These are phyloP conservation scores for Simplicillium sp. DNA, from an alignment of 2,329 filamentous ascomycete species.

Conservation along the genomic window DNA sequence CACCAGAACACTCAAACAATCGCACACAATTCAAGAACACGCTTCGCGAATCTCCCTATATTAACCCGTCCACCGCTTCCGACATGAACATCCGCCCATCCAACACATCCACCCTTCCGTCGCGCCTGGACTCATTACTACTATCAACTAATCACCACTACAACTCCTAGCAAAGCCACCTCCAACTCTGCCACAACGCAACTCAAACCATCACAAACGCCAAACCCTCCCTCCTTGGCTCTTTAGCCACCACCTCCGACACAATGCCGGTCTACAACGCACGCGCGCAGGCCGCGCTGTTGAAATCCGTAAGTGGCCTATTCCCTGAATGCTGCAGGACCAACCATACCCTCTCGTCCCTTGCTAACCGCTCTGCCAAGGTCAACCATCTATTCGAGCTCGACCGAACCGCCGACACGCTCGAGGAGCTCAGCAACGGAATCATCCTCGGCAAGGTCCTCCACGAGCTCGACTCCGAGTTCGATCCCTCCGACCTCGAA, in stretches of 20 bases:
- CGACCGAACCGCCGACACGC: conserved; percentile 34
- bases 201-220: too few relatives aligned
- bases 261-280: conserved; percentile 28
- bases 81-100: neutral
- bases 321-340: conserved; percentile 1
- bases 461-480: conserved; percentile 47
- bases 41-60: too few relatives aligned
- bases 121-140: neutral
- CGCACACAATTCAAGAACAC: too few relatives aligned
- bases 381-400: conserved; percentile 32
- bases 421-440: conserved; percentile 44
- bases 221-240: too few relatives aligned
- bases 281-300: conserved; percentile 41
- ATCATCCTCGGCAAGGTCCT: conserved; percentile 45
- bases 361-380: conserved; percentile 11
- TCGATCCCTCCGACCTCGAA: conserved; percentile 44
- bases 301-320: conserved; percentile 39
- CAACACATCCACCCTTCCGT: conserved; percentile 1
- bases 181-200: too few relatives aligned
- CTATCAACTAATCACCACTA: neutral
- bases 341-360: conserved; percentile 4
- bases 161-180: too few relatives aligned
- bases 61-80: too few relatives aligned
- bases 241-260: neutral
- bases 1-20: too few relatives aligned